These are phyloP conservation scores for Phialocephala sp. DNA, from an alignment of 2,329 filamentous ascomycete species.

Conservation along the genomic window DNA sequence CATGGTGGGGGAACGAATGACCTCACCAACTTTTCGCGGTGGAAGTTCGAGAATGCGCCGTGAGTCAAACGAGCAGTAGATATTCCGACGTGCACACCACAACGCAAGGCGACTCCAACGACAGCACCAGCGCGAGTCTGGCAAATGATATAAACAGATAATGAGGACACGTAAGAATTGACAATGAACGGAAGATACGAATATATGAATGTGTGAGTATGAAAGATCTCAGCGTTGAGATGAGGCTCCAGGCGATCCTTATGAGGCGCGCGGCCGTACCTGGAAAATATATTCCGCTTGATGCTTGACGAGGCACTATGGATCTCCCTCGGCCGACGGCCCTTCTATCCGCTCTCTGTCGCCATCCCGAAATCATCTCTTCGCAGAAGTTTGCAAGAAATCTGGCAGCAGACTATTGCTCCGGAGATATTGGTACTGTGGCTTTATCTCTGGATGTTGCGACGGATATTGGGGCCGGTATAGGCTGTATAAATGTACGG, in stretches of 20 bases:
- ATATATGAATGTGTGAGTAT: background rate
- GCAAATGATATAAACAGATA: background rate
- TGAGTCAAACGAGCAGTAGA: background rate
- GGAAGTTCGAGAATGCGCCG: background rate
- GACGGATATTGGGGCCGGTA: conserved; percentile 19
- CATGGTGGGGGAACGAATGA: conserved; percentile 11
- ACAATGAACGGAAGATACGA: background rate
- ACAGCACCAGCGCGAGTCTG: background rate
- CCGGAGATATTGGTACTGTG: background rate
- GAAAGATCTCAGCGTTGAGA: background rate
- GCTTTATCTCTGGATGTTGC: conserved; percentile 23
- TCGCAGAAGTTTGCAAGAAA: background rate
- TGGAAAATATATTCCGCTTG: conserved; percentile 15
- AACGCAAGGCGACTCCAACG: background rate
- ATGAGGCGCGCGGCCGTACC: background rate
- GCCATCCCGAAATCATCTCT: background rate
- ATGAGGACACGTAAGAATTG: conserved; percentile 1
- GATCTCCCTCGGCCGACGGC: conserved; percentile 22
- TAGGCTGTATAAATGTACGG: conserved; percentile 22
- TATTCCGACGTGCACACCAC: background rate
- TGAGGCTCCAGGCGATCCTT: background rate
- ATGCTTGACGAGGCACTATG: conserved; percentile 1
- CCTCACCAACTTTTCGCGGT: background rate
- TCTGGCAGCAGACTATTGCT: background rate
- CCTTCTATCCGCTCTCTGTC: conserved; percentile 22